These are phyloP conservation scores for Debaryomycetaceae sp. DNA, from an alignment of 1,139 yeast genomes.

Conservation along the genomic window DNA sequence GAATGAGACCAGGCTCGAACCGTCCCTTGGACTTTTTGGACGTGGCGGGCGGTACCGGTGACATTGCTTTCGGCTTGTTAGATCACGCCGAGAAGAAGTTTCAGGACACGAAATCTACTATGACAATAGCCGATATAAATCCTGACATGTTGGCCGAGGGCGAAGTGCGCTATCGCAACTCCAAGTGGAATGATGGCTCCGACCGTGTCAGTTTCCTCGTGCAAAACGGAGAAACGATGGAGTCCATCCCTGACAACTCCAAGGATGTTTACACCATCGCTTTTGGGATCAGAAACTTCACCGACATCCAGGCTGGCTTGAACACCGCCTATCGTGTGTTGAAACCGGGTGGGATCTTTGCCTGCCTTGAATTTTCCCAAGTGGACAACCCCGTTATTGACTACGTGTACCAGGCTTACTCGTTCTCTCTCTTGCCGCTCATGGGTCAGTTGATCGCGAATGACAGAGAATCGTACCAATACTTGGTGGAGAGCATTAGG, in stretches of 20 bases:
- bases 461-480: slow-evolving; percentile 93
- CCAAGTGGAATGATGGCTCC: slow-evolving; percentile 51
- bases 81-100: slow-evolving; percentile 83
- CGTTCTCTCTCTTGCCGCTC: slow-evolving; percentile 81
- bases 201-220: slow-evolving; percentile 73
- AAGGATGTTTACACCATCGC: slow-evolving; percentile 96
- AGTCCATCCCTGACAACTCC: slow-evolving; percentile 76
- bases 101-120: slow-evolving; percentile 70
- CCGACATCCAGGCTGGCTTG: slow-evolving; percentile 89
- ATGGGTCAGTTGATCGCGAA: slow-evolving; percentile 95
- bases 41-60: slow-evolving; percentile 99
- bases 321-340: slow-evolving; percentile 91
- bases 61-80: slow-evolving; percentile 89
- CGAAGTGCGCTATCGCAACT: slow-evolving; percentile 58
- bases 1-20: slow-evolving; percentile 78
- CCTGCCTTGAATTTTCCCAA: slow-evolving; percentile 91
- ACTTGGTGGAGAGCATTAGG: slow-evolving; percentile 88
- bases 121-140: slow-evolving; percentile 93
- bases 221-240: slow-evolving; percentile 91
- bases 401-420: slow-evolving; percentile 78
- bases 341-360: slow-evolving; percentile 98
- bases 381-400: slow-evolving; percentile 79
- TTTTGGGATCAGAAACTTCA: slow-evolving; percentile 95
- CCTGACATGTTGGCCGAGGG: slow-evolving; percentile 96
- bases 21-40: slow-evolving; percentile 84